Conservation (phyloP, 1,284 basidiomycete species). For the Pulchroboletus neoregius region DNA sequence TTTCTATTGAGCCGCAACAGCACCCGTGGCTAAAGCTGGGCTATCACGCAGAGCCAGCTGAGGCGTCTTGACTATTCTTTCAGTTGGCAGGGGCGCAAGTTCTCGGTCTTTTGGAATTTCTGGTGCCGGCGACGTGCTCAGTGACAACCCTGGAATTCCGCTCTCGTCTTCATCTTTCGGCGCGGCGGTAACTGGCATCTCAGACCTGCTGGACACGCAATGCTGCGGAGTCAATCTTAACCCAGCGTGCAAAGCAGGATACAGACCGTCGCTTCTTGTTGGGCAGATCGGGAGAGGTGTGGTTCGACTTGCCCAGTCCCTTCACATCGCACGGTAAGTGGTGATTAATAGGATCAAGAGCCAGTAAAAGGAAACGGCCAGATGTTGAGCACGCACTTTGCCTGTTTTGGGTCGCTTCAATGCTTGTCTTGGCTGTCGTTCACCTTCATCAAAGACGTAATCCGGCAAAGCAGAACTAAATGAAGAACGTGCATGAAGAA, state of each 20-base stretch:
- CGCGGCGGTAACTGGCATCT: constrained; percentile 31
- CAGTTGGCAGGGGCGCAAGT: constrained; percentile 40
- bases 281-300: constrained; percentile 66
- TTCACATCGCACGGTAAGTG: constrained; percentile 35
- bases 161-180: constrained; percentile 38
- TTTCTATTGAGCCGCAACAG: constrained; percentile 48
- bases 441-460: constrained; percentile 78
- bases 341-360: constrained; percentile 15
- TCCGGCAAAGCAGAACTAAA: constrained; percentile 71
- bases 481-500: constrained; percentile 16
- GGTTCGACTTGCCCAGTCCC: constrained; percentile 58
- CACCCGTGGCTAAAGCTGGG: constrained; percentile 52
- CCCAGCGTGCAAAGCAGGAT: constrained; percentile 18
- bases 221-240: constrained; percentile 23
- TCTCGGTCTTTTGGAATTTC: constrained; percentile 39
- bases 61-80: constrained; percentile 53
- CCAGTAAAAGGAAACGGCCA: constrained; percentile 10
- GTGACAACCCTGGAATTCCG: constrained; percentile 37
- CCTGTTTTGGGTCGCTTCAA: constrained; percentile 63
- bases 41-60: constrained; percentile 64
- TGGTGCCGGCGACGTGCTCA: constrained; percentile 27
- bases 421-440: constrained; percentile 63
- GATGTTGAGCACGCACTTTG: constrained; percentile 56
- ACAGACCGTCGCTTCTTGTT: constrained; percentile 67
- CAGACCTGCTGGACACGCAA: constrained; percentile 39